Evolutionary conservation across 2,329 filamentous ascomycete genomes (phyloP), one percentile per base, ranked within the genome.

Genomic region (Parascedosporium putredinis): DNA sequence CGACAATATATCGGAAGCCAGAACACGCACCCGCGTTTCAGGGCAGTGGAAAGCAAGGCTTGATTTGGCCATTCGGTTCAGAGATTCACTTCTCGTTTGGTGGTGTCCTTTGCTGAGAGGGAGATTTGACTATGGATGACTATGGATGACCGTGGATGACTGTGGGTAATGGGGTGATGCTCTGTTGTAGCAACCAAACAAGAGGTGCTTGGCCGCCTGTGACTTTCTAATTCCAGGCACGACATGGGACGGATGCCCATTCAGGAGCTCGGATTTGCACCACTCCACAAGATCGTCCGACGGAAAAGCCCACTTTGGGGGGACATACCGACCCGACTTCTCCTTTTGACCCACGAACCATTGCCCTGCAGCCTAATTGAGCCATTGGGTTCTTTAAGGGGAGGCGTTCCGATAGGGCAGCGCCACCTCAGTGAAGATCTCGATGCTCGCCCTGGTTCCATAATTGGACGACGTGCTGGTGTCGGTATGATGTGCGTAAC

Each of bases 331-430:
- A 42, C 16, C 10, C 18, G 20, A 22, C 23, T 42, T 42, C 38
- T 42, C 38, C 12, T 42, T n/a, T 42, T 42, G 38, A 42, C 16
- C 38, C 38, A 42, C 38, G 38, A 42, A 42, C 38, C 38, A 42
- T 42, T 42, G 38, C 20, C 16, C 38, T 24, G 38, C 14, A 42
- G 38, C 38, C 38, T 42, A 42, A 42, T 42, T 42, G 23, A 42
- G 38, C 20, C 38, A 42, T 42, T 20, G 38, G 23, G 38, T 42
- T 42, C 38, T 42, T 24, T 24, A 20, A 10, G 16, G 5, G 20
- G 38, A 14, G 3, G 2, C 2, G 38, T 23, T 42, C 38, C 18
- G 38, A 42, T 42, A 42, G 38, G 38, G 38, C 38, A 20, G 20
- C 16, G 18, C 38, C 38, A 18, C 20, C 38, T 42, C 18, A 20